Evolutionary conservation across 345 rosid species (phyloP).

Genomic region (Pseudoturritis turrita): DNA sequence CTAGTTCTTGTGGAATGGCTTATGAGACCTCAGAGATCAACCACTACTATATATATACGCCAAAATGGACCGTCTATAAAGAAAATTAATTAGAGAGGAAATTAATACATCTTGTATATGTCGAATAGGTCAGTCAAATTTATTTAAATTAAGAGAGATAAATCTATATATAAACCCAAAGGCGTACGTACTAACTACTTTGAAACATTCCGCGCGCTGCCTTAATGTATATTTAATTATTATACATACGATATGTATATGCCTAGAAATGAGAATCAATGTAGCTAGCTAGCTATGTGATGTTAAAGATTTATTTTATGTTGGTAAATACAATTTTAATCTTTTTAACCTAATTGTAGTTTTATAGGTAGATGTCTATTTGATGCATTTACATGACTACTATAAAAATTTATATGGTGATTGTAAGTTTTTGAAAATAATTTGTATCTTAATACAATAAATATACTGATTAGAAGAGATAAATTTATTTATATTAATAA

Average conservation of each 20-base stretch:
- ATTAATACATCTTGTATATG: not conserved
- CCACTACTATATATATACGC: constrained; percentile 2
- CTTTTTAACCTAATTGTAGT: not conserved
- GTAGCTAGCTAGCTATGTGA: not conserved
- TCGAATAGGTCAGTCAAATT: constrained; percentile 20
- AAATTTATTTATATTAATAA: not conserved
- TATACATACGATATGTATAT: not conserved
- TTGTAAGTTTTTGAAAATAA: not conserved
- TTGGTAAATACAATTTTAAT: not conserved
- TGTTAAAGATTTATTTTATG: not conserved
- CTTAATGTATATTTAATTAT: not conserved
- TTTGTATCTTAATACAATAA: not conserved
- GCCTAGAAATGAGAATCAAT: not conserved
- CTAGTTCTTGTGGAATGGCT: constrained; percentile 4
- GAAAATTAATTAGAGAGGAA: not conserved
- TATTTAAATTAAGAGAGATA: not conserved
- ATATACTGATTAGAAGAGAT: not conserved
- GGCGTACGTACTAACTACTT: constrained; percentile 9
- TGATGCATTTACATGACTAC: not conserved
- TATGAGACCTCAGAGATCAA: not conserved
- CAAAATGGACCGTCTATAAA: not conserved
- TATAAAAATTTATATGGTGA: not conserved
- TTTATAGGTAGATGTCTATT: not conserved
- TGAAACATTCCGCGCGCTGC: constrained; percentile 18
- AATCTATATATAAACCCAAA: not conserved